A percentile compares a stretch with the other conserved stretches of the same genome.
phyloP scores from a whole-genome alignment of 2,329 filamentous ascomycete species.

The Rhinocladiella mackenziei region DNA sequence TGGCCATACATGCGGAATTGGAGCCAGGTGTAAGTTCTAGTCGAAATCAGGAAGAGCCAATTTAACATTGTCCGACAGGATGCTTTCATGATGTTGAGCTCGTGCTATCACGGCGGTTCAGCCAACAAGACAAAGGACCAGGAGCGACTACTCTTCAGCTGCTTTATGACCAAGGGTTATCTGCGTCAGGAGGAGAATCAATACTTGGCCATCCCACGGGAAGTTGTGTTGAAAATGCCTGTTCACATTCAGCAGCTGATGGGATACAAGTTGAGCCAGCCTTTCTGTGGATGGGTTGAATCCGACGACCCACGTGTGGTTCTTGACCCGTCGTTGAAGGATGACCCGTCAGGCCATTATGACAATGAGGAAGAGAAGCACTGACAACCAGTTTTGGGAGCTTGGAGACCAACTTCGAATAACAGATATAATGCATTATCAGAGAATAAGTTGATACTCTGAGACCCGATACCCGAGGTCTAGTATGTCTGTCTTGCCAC shows the following conservation, averaged over 20 bases:
- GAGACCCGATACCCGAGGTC: no score
- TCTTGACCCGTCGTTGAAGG: constrained; percentile 15
- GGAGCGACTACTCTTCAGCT: constrained; percentile 24
- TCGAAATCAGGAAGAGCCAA: no score
- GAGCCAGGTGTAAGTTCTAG: constrained; percentile 32
- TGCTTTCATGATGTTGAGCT: constrained; percentile 38
- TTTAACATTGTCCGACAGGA: constrained; percentile 24
- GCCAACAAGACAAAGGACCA: constrained; percentile 30
- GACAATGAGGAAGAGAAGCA: no score
- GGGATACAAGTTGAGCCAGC: constrained; percentile 29
- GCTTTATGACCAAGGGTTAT: constrained; percentile 29
- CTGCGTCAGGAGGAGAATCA: constrained; percentile 26
- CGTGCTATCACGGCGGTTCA: constrained; percentile 36
- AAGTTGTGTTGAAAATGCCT: constrained; percentile 25
- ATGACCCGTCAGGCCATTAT: constrained; percentile 18
- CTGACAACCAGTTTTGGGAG: no score
- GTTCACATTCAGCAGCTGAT: constrained; percentile 27
- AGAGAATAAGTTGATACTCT: no score
- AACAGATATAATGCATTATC: no score
- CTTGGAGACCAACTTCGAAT: no score
- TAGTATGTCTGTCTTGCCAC: no score
- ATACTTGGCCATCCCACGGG: constrained; percentile 28
- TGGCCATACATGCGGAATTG: constrained; percentile 32
- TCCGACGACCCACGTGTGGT: constrained; percentile 9
- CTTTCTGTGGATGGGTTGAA: not conserved